Evolutionary conservation across 306 rosid genomes (phyloP).

Genomic region (Malus sieversii): DNA sequence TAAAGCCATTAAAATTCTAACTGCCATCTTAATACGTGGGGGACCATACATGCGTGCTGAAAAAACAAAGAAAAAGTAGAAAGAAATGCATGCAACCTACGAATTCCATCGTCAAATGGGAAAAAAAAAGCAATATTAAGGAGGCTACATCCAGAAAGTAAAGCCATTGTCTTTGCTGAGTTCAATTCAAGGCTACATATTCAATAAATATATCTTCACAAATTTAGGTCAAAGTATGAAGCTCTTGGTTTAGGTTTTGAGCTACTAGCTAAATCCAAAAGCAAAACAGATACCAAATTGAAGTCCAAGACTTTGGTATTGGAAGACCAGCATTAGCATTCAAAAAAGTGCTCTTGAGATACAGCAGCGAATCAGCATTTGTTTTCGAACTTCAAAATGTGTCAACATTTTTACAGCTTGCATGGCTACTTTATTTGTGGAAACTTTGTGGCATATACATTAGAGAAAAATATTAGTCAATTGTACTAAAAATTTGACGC

Average conservation of each 20-base stretch:
- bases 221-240: not conserved
- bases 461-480: not conserved
- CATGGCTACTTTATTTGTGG: not conserved
- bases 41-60: too few species aligned
- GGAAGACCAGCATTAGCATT: not conserved
- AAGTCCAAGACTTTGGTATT: not conserved
- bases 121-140: not conserved
- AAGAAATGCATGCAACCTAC: not conserved
- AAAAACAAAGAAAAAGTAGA: not conserved
- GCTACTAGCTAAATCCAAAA: not conserved
- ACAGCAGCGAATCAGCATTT: not conserved
- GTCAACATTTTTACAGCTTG: not conserved
- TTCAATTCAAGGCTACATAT: not conserved
- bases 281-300: not conserved
- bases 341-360: not conserved
- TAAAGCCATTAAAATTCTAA: not conserved
- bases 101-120: not conserved
- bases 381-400: not conserved
- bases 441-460: not conserved
- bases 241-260: not conserved
- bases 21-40: not conserved
- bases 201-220: not conserved
- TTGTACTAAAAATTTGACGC: not conserved
- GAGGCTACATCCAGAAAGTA: not conserved
- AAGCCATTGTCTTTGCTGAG: not conserved